These are phyloP conservation scores for Dothideomycetidae sp. DNA, from an alignment of 2,329 filamentous ascomycete species.

Conservation along the genomic window DNA sequence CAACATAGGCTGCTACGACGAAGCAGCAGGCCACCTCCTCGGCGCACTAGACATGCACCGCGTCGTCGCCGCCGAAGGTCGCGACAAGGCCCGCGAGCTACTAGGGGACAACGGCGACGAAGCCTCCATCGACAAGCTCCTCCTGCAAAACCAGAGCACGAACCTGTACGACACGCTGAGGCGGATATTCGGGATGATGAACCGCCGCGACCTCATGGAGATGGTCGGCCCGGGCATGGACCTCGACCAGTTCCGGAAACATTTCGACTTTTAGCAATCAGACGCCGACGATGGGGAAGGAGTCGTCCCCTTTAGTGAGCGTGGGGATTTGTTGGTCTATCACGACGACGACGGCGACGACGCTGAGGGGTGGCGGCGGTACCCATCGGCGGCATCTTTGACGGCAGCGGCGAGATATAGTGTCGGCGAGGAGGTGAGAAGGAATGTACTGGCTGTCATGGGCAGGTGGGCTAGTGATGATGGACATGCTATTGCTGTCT, in stretches of 20 bases:
- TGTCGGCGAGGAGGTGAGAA: background rate
- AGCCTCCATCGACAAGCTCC: slow-evolving; percentile 68
- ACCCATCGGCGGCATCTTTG: no score
- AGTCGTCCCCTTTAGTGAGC: background rate
- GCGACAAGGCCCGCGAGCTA: slow-evolving; percentile 71
- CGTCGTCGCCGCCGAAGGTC: slow-evolving; percentile 71
- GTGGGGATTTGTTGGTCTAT: background rate
- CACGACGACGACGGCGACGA: background rate
- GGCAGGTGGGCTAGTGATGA: background rate
- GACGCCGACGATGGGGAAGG: background rate
- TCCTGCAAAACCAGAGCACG: slow-evolving; percentile 89
- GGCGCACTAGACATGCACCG: slow-evolving; percentile 93
- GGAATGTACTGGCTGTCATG: background rate
- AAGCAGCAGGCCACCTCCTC: slow-evolving; percentile 84
- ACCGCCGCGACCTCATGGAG: slow-evolving; percentile 72
- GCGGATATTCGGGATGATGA: slow-evolving; percentile 95
- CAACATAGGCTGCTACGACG: slow-evolving; percentile 88
- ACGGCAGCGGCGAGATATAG: background rate
- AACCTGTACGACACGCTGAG: slow-evolving; percentile 91
- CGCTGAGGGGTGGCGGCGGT: no score
- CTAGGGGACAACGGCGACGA: slow-evolving; percentile 50
- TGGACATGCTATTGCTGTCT: background rate
- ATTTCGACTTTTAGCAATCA: slow-evolving; percentile 63
- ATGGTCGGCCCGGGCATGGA: slow-evolving; percentile 81
- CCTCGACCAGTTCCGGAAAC: slow-evolving; percentile 71